Evolutionary conservation across 2,329 filamentous ascomycete genomes (phyloP).

Genomic region (Orbilia quercus): DNA sequence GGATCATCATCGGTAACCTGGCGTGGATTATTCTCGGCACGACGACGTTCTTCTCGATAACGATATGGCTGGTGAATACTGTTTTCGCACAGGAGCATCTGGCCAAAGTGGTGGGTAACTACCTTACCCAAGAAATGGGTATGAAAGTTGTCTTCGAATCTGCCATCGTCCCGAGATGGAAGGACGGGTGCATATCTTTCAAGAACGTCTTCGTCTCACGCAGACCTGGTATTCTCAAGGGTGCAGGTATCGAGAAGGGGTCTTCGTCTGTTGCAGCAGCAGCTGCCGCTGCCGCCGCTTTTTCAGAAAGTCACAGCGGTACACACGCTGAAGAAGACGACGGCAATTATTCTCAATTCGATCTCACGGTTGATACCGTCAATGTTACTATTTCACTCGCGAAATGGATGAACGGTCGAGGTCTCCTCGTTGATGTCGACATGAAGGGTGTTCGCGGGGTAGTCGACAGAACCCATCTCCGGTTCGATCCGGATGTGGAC

Average conservation of each 20-base stretch:
- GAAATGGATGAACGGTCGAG: slow-evolving; percentile 99
- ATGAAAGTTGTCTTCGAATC: slow-evolving; percentile 96
- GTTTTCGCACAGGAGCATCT: slow-evolving; percentile 97
- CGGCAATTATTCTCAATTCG: slow-evolving; percentile 97
- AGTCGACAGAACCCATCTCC: slow-evolving; percentile 85
- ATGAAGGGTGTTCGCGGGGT: slow-evolving; percentile 93
- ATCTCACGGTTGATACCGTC: slow-evolving; percentile 91
- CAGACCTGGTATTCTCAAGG: slow-evolving; percentile 78
- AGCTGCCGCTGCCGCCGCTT: slow-evolving; percentile 78
- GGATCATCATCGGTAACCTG: slow-evolving; percentile 92
- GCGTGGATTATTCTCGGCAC: slow-evolving; percentile 97
- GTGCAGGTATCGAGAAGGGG: slow-evolving; percentile 83
- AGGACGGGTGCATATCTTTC: slow-evolving; percentile 93
- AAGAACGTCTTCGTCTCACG: slow-evolving; percentile 96
- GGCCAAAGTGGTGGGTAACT: slow-evolving; percentile 92
- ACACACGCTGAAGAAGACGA: slow-evolving; percentile 74
- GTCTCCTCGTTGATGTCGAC: slow-evolving; percentile 88
- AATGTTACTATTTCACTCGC: slow-evolving; percentile 96
- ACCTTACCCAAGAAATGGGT: slow-evolving; percentile 91
- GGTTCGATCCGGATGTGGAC: slow-evolving; percentile 77
- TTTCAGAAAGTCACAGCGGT: slow-evolving; percentile 60
- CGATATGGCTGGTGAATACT: slow-evolving; percentile 92
- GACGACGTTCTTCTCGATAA: slow-evolving; percentile 92
- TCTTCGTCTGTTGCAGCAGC: slow-evolving; percentile 86
- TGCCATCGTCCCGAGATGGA: slow-evolving; percentile 96